These are phyloP conservation scores for Pisolithus sp. DNA, from an alignment of 768 basidiomycete species.

Conservation along the genomic window DNA sequence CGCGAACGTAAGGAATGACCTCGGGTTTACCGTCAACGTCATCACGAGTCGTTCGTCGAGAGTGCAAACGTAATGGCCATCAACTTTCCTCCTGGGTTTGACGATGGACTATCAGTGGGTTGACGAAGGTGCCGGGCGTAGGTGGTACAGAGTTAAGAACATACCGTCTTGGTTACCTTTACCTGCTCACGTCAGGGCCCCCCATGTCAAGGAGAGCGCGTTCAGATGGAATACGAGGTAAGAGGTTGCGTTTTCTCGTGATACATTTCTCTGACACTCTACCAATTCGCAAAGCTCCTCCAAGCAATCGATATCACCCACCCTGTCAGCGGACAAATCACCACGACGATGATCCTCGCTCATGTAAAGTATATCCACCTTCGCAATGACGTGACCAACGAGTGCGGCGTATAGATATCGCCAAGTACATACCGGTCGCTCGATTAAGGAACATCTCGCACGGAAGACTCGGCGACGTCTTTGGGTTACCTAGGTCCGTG, in stretches of 20 bases:
- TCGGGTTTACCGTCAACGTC: conserved; percentile 48
- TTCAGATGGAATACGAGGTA: conserved; percentile 42
- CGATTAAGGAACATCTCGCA: conserved; percentile 37
- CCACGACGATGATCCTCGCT: conserved; percentile 32
- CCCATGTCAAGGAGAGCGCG: conserved; percentile 39
- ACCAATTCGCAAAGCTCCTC: conserved; percentile 20
- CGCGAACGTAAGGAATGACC: conserved; percentile 39
- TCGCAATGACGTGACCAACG: conserved; percentile 34
- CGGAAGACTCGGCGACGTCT: conserved; percentile 23
- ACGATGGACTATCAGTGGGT: conserved; percentile 37
- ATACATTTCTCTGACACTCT: neutral
- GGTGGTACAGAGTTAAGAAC: conserved; percentile 1
- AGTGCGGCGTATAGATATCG: conserved; percentile 30
- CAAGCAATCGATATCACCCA: conserved; percentile 29
- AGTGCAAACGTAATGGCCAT: conserved; percentile 33
- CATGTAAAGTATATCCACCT: conserved; percentile 36
- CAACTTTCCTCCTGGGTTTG: conserved; percentile 31
- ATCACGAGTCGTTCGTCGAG: conserved; percentile 45
- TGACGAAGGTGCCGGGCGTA: conserved; percentile 35
- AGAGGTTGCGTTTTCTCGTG: neutral
- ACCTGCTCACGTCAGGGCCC: conserved; percentile 29
- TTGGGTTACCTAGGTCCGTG: conserved; percentile 17
- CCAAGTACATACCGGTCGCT: conserved; percentile 30
- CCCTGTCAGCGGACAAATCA: conserved; percentile 19
- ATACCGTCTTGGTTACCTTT: too few relatives aligned